phyloP scores from a whole-genome alignment of 345 rosid genomes.

The Acer campestre region DNA sequence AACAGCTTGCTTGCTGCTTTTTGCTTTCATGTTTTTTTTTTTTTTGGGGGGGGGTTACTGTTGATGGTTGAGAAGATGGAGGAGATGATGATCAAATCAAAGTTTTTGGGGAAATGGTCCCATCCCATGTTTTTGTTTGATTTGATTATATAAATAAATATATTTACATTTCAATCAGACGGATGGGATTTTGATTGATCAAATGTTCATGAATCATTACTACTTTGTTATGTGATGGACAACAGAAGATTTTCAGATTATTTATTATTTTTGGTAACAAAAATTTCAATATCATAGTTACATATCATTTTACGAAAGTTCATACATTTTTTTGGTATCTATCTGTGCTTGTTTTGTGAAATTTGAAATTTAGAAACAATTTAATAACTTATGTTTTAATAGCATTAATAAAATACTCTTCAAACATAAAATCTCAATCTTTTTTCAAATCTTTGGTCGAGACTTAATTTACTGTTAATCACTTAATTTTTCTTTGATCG shows the following conservation, averaged over 20 bases:
- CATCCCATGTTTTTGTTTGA: not conserved
- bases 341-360: no score
- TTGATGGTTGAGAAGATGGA: not conserved
- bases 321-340: no score
- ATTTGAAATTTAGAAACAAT: no score
- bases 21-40: not conserved
- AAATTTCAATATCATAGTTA: no score
- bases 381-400: no score
- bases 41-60: constrained; percentile 10
- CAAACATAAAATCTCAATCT: no score
- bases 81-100: constrained; percentile 1
- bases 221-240: not conserved
- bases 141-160: not conserved
- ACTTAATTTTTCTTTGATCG: no score
- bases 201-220: not conserved
- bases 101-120: constrained; percentile 18
- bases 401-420: no score
- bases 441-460: no score
- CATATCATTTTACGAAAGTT: no score
- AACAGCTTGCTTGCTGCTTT: not conserved
- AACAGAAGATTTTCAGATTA: not conserved
- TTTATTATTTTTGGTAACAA: no score
- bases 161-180: not conserved
- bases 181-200: constrained; percentile 4
- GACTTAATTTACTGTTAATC: no score